Evolutionary conservation across 2,329 filamentous ascomycete genomes (phyloP).

Genomic region (Alternaria alternata): DNA sequence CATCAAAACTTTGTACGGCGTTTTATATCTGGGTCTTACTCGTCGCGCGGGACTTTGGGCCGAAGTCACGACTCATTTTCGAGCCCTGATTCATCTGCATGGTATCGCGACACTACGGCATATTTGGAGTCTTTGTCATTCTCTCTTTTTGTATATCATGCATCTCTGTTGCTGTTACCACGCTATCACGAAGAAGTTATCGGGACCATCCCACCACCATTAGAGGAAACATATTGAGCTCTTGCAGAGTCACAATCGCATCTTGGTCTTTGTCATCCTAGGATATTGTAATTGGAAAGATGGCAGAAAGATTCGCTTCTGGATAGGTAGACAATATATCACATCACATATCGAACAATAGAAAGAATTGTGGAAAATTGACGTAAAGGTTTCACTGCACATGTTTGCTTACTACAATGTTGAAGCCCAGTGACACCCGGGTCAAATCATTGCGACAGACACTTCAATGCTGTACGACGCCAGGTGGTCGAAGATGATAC

Average conservation of each 20-base stretch:
- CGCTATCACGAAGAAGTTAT: constrained; percentile 1
- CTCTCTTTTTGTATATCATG: constrained; percentile 7
- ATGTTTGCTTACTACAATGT: neutral
- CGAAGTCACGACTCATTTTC: constrained; percentile 5
- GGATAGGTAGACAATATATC: neutral
- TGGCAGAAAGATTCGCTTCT: neutral
- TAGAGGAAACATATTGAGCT: constrained; percentile 7
- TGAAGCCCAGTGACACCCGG: no score
- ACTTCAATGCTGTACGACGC: no score
- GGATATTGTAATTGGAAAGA: constrained; percentile 11
- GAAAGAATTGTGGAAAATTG: neutral
- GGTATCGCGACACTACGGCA: constrained; percentile 11
- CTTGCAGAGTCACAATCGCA: neutral
- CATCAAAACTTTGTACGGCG: constrained; percentile 12
- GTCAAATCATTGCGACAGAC: no score
- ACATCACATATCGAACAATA: neutral
- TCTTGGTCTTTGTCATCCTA: constrained; percentile 8
- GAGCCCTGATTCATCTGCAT: constrained; percentile 3
- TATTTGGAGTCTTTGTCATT: constrained; percentile 10
- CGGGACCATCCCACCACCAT: neutral
- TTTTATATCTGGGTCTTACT: constrained; percentile 8
- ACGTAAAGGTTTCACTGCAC: neutral
- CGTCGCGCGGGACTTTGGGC: neutral
- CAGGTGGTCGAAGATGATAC: neutral
- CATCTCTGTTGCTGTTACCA: neutral